Percentiles rank a stretch among this genome's conserved stretches.
phyloP scores from a whole-genome alignment of 495 filamentous ascomycete species.

The Rhizodiscina lignyota region DNA sequence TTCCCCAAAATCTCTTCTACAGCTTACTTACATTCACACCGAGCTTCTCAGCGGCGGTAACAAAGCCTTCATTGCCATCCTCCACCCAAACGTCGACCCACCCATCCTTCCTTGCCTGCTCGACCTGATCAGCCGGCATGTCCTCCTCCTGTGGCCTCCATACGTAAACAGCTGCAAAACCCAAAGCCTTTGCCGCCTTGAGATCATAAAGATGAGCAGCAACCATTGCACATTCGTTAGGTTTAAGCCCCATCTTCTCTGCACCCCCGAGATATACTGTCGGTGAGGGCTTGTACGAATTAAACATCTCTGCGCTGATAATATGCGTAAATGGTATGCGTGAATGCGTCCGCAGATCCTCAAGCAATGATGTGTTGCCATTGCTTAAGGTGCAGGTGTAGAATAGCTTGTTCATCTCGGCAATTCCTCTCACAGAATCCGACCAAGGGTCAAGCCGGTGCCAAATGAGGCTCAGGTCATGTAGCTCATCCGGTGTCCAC shows the following conservation, averaged over 20 bases:
- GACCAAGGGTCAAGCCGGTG: slow-evolving; percentile 55
- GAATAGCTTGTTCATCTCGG: slow-evolving; percentile 34
- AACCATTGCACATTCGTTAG: slow-evolving; percentile 55
- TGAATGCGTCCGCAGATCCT: slow-evolving; percentile 42
- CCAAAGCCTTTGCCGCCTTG: slow-evolving; percentile 43
- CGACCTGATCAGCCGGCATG: slow-evolving; percentile 33
- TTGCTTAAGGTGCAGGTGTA: slow-evolving; percentile 55
- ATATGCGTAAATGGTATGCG: slow-evolving; percentile 44
- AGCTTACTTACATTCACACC: slow-evolving; percentile 13
- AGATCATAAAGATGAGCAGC: slow-evolving; percentile 59
- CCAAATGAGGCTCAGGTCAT: slow-evolving; percentile 45
- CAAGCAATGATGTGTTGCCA: slow-evolving; percentile 48
- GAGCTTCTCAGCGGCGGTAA: slow-evolving; percentile 33
- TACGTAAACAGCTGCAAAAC: slow-evolving; percentile 60
- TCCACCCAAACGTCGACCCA: slow-evolving; percentile 53
- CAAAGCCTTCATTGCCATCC: slow-evolving; percentile 25
- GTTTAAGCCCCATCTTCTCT: slow-evolving; percentile 34
- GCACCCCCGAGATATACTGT: slow-evolving; percentile 53
- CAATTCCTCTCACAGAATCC: slow-evolving; percentile 41
- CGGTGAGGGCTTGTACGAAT: slow-evolving; percentile 62
- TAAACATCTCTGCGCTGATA: slow-evolving; percentile 50
- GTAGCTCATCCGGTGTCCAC: slow-evolving; percentile 40
- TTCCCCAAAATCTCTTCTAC: no score
- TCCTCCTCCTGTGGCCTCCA: slow-evolving; percentile 48
- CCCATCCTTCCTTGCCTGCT: slow-evolving; percentile 32